Evolutionary conservation across 495 filamentous ascomycete genomes (phyloP).

Genomic region (Penicillium macrosclerotiorum): DNA sequence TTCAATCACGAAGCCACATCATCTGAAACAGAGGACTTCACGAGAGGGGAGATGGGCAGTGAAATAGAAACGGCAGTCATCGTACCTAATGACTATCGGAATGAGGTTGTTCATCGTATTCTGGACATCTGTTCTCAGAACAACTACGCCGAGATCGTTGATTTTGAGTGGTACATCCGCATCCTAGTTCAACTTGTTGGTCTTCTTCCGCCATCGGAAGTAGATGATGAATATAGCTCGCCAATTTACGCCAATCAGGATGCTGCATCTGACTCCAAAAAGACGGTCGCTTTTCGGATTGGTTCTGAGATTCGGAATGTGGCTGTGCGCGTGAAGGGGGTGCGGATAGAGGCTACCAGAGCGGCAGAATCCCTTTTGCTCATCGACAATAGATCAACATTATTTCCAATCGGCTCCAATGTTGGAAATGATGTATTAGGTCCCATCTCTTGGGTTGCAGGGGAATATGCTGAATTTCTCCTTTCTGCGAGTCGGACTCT

Average conservation of each 20-base stretch:
- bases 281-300: constrained; percentile 61
- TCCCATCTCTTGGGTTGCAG: constrained; percentile 77
- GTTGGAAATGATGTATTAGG: constrained; percentile 62
- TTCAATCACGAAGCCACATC: neutral
- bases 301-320: constrained; percentile 84
- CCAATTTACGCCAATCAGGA: constrained; percentile 17
- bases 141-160: constrained; percentile 77
- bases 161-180: constrained; percentile 97
- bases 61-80: constrained; percentile 24
- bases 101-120: constrained; percentile 74
- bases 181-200: constrained; percentile 77
- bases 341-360: constrained; percentile 70
- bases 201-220: constrained; percentile 50
- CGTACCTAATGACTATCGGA: constrained; percentile 78
- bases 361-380: constrained; percentile 78
- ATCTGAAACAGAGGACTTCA: constrained; percentile 1
- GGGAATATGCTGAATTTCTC: constrained; percentile 78
- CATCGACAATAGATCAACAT: constrained; percentile 39
- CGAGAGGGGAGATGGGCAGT: constrained; percentile 1
- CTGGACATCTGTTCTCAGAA: constrained; percentile 88
- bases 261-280: constrained; percentile 10
- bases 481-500: constrained; percentile 62
- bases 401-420: constrained; percentile 45
- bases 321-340: constrained; percentile 83
- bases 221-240: constrained; percentile 21